These are phyloP conservation scores for Helichrysum umbraculigerum DNA, from an alignment of 129 eudicot genomes.

Conservation along the genomic window DNA sequence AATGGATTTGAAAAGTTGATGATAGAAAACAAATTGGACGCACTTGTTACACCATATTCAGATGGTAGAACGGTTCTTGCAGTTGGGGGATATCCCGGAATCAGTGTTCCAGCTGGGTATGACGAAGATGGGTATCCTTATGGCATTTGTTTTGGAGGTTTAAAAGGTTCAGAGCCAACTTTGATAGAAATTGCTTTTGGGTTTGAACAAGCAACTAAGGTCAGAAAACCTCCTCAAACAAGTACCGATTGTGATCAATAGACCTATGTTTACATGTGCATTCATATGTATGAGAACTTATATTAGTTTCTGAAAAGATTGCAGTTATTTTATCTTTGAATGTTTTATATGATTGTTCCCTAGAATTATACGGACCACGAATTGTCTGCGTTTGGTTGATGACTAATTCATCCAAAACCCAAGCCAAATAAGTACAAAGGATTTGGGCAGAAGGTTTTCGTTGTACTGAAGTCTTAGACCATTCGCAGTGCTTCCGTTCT, in stretches of 20 bases:
- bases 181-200: slow-evolving; percentile 76
- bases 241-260: slow-evolving; percentile 8
- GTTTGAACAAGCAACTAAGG: slow-evolving; percentile 64
- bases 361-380: no score
- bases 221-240: slow-evolving; percentile 53
- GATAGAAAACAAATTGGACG: slow-evolving; percentile 60
- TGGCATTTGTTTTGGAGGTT: slow-evolving; percentile 72
- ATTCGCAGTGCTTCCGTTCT: no score
- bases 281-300: no score
- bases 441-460: no score
- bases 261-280: neutral
- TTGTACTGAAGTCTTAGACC: no score
- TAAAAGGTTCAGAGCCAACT: slow-evolving; percentile 63
- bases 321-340: no score
- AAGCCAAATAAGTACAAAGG: no score
- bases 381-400: no score
- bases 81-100: slow-evolving; percentile 77
- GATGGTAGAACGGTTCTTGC: slow-evolving; percentile 42
- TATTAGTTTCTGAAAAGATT: no score
- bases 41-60: slow-evolving; percentile 49
- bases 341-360: no score
- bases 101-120: slow-evolving; percentile 73
- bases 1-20: slow-evolving; percentile 70
- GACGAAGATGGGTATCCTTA: slow-evolving; percentile 51
- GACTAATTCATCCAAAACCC: no score